phyloP scores from a whole-genome alignment of 73 alveolate genomes.

The Paramecium pentaurelia region DNA sequence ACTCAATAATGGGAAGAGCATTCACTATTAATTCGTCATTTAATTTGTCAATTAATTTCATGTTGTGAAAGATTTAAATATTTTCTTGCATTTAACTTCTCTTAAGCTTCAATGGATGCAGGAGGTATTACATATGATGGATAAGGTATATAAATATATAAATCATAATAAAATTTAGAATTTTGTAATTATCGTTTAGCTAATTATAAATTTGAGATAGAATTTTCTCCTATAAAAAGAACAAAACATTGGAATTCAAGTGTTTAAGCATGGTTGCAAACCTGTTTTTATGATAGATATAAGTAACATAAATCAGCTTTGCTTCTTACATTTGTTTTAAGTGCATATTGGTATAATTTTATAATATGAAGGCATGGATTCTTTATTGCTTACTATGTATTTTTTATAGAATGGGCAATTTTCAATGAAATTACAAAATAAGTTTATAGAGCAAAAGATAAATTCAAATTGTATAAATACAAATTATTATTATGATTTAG shows the following conservation, averaged over 20 bases:
- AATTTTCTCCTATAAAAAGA: not conserved
- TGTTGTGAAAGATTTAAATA: conserved; percentile 44
- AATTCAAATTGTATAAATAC: conserved; percentile 31
- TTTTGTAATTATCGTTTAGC: not conserved
- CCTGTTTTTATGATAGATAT: conserved; percentile 55
- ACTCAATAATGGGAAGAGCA: too few species aligned
- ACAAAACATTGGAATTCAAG: conserved; percentile 55
- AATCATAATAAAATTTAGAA: not conserved
- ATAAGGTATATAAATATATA: not conserved
- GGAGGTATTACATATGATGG: conserved; percentile 41
- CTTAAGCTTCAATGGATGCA: conserved; percentile 55
- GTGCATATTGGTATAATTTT: conserved; percentile 10
- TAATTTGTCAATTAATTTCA: too few species aligned
- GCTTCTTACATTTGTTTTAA: not conserved
- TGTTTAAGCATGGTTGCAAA: conserved; percentile 53
- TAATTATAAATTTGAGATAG: conserved; percentile 37
- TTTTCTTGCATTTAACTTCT: conserved; percentile 46
- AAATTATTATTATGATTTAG: not conserved
- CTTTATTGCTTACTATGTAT: conserved; percentile 4
- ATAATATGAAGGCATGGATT: conserved; percentile 44
- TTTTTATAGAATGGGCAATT: conserved; percentile 47
- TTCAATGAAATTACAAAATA: conserved; percentile 26
- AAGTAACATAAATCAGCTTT: not conserved
- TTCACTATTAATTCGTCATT: too few species aligned
- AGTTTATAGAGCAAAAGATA: conserved; percentile 21